Percentiles rank a stretch among this genome's conserved stretches.
phyloP scores from a whole-genome alignment of 176 grass and related monocot genomes.

The Triticum turgidum region DNA sequence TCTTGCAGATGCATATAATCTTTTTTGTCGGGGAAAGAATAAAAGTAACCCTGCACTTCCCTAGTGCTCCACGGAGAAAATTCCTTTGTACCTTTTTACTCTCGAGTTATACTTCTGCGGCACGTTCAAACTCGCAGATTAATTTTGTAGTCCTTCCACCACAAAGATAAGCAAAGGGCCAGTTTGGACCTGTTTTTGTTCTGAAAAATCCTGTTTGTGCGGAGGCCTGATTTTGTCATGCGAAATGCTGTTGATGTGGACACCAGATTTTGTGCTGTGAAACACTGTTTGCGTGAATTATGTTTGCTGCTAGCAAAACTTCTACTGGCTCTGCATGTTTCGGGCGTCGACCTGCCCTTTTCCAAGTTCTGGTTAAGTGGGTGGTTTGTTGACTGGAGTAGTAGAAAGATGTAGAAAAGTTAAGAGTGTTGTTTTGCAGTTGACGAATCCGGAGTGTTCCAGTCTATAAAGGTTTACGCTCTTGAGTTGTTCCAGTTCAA shows the following conservation, averaged over 20 bases:
- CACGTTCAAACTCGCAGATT: constrained; percentile 11
- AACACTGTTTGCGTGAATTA: neutral
- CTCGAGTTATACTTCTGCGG: constrained; percentile 30
- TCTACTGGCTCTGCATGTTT: neutral
- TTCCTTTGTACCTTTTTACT: constrained; percentile 5
- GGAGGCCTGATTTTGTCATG: neutral
- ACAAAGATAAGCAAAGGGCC: constrained; percentile 13
- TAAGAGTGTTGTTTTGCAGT: neutral
- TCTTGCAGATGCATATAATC: constrained; percentile 24
- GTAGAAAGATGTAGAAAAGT: neutral
- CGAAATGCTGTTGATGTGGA: too few relatives aligned
- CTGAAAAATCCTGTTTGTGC: neutral
- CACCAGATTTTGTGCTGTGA: constrained; percentile 1
- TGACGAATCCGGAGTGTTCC: neutral
- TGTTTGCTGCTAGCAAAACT: neutral
- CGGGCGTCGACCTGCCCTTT: neutral
- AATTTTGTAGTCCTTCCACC: constrained; percentile 16
- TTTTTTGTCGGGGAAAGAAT: constrained; percentile 40
- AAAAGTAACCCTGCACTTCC: constrained; percentile 38
- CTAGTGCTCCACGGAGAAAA: constrained; percentile 40
- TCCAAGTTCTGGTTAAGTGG: neutral
- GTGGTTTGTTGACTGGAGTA: neutral
- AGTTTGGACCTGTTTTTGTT: constrained; percentile 29
- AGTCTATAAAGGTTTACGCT: neutral
- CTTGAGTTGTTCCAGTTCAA: neutral